Evolutionary conservation across 352 stramenopile species (phyloP), one percentile per base, ranked within the genome.

Genomic region (Phytopythium montanum): DNA sequence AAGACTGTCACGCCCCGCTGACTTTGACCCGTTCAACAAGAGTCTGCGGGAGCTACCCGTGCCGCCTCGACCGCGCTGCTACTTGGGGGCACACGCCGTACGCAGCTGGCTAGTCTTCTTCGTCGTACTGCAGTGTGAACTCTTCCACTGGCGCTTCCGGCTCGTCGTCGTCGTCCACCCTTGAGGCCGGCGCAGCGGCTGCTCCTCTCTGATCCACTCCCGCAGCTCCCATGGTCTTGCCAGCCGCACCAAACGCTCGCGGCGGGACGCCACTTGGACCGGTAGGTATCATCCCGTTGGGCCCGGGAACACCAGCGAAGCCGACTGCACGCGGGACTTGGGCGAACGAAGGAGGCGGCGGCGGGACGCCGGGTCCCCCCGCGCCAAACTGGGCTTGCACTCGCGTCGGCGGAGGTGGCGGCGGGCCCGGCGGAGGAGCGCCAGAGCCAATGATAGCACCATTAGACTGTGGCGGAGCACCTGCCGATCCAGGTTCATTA

Each of bases 101-200:
- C 13, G 7, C 14, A 59, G 70, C 52, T 49, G 60, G 63, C 75
- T 75, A 89, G 46, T 92, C 82, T 21, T 92, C 82, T 44, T 92
- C 82, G 54, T 92, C 82, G 61, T 92, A 92, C 59, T 92, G 72
- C 48, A 92, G 68, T 6, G 69, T 88, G 64, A 92, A 92, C 66
- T 90, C 78, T 6, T 81, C 76, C 21, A 70, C 80, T 28, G 59
- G 64, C 19, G 68, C 74, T 5, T 88, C 81, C 10, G 18, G 72
- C 58, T 88, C 79, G 54, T 92, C 82, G 38, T 92, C 82, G 49
- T 92, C 82, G 7, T 56, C 67, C 14, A 75, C 45, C 44, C 70
- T 53, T 51, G 67, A 71, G 39, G 61, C 28, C 14, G 39, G 5
- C 18, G 28, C 56, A n/a, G 54, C 28, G 28, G 38, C 28, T 25